Evolutionary conservation across 176 grass and related monocot species (phyloP), one percentile per base, ranked within the genome.

Genomic region (Avena eriantha): DNA sequence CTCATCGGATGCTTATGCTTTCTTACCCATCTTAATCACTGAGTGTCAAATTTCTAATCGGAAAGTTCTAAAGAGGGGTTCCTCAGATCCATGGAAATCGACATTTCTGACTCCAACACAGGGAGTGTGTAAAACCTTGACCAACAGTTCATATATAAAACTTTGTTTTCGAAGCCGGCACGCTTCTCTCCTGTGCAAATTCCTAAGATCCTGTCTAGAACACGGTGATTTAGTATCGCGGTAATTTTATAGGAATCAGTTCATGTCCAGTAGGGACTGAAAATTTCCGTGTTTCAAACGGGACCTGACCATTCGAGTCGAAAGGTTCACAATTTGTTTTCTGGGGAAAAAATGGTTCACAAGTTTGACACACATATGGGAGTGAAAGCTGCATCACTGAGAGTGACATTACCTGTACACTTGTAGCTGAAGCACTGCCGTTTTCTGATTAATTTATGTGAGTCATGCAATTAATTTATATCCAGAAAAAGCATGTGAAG

Each of bases 1-100:
- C 21, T 75, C 33, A 26, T 66, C 39, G 43, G 84, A 73, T 79
- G 66, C 36, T 81, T 48, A 75, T 1, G 41, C 50, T 77, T 77
- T 77, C 21, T 82, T 45, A 53, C 43, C 70, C 80, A n/a, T 88
- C 80, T 18, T 57, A 57, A 76, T 82, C 34, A 69, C 15, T 4
- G 13, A 19, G 33, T 58, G n/a, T 23, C 41, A 65, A 61, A 64
- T 76, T 84, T 76, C 26, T 49, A 76, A 65, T 76, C 43, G 49
- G 56, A 65, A 85, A 51, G 57, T 77, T 70, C 66, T 41, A 69
- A 70, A 55, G 47, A 69, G 49, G 17, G 64, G 48, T 49, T 8
- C 26, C 11, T 69, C 31, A 29, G 33, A 53, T 39, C 73, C 83
- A 53, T 18, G 60, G 10, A 84, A 51, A 13, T 53, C 51, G 73